Percentiles rank a stretch among this genome's conserved stretches.
phyloP scores from a whole-genome alignment of 495 filamentous ascomycete species.

The Aspergillus sclerotioniger region DNA sequence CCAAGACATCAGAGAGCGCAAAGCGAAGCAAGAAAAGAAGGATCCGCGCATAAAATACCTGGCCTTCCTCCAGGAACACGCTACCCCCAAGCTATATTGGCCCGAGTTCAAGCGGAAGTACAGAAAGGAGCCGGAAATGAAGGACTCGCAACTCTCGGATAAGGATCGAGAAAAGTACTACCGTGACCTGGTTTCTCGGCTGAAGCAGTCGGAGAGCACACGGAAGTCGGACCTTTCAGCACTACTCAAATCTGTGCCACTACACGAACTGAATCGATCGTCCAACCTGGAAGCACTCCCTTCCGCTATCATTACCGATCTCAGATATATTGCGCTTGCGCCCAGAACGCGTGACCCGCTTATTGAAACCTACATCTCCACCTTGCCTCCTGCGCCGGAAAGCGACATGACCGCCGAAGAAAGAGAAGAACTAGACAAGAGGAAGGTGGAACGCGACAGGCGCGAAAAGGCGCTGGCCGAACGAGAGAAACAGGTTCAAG shows the following conservation, averaged over 20 bases:
- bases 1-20: constrained; percentile 64
- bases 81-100: constrained; percentile 92
- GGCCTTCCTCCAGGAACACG: constrained; percentile 74
- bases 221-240: constrained; percentile 76
- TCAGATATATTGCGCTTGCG: constrained; percentile 80
- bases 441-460: constrained; percentile 61
- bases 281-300: constrained; percentile 66
- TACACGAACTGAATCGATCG: constrained; percentile 62
- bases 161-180: constrained; percentile 91
- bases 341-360: constrained; percentile 66
- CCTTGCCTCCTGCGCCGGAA: constrained; percentile 64
- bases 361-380: constrained; percentile 72
- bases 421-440: constrained; percentile 58
- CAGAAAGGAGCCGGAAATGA: constrained; percentile 78
- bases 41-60: constrained; percentile 86
- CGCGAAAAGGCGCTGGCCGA: constrained; percentile 75
- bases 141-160: constrained; percentile 68
- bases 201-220: constrained; percentile 72
- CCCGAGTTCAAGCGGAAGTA: constrained; percentile 92
- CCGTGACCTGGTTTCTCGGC: constrained; percentile 75
- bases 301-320: constrained; percentile 63
- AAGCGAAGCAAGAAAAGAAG: constrained; percentile 73
- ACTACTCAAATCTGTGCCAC: constrained; percentile 69
- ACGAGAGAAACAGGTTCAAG: constrained; percentile 67
- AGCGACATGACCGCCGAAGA: constrained; percentile 53